Base-by-base conservation (phyloP, 2,329 filamentous ascomycete species). In the Pseudocercospora ulei region DNA sequence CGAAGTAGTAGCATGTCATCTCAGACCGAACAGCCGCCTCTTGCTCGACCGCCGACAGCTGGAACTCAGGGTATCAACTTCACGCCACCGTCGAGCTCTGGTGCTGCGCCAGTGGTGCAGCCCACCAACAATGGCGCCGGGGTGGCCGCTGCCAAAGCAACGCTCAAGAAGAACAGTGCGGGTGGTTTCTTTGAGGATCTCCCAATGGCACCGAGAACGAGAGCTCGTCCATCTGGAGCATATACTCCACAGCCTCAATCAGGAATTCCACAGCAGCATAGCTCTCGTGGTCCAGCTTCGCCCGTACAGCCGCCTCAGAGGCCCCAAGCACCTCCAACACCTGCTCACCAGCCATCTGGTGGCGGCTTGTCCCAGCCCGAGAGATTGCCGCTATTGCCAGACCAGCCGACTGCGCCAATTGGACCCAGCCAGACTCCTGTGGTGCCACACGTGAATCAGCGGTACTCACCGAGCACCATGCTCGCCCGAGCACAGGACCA, bases 1-100 rank as follows among this genome's bases (percentile, higher is more conserved):
- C 69, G 80, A 50, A 82, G 70, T 51, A 75, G 71, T 46, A 83
- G 79, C 56, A 45, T 47, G 26, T 44, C 41, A 24, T 48, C 44
- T 13, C 34, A 48, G 11, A 18, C 26, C 8, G 40, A 29, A 7
- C 45, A 24, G 5, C 35, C 41, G 6, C 27, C 37, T 18, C 37
- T 37, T 3, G 27, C 39, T 20, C 36, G 29, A 30, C 35, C 37
- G 14, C 41, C 41, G 12, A 29, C 47, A 20, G 12, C 37, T 9
- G 24, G 34, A 16, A 26, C 34, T 16, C 30, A 33, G 25, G 35
- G 12, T 3, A 19, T 11, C 27, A 38, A 29, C 24, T 28, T 64
- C 26, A 63, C 62, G n/a, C 62, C 63, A 8, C 61, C 64, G 7
- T 63, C 64, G 7, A 60, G 55, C 29, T 61, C 65, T 29, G 62